Evolutionary conservation across 495 filamentous ascomycete species (phyloP).

Genomic region (Penicillium odoratum): DNA sequence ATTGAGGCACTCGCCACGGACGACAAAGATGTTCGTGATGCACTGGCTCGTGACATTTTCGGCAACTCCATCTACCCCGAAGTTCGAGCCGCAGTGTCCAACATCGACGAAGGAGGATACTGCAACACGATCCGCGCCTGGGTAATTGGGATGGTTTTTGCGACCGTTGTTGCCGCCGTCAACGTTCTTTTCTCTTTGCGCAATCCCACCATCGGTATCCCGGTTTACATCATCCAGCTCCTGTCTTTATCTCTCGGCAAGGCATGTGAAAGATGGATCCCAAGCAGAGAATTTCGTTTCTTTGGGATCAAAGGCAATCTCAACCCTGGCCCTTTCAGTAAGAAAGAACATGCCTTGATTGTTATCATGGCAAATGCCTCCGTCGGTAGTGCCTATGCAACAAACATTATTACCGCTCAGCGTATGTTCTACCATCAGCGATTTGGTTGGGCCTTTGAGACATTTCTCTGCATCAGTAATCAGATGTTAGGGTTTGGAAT

Average conservation of each 20-base stretch:
- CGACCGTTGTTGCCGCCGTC: constrained; percentile 64
- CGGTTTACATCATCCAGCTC: constrained; percentile 67
- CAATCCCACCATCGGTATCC: constrained; percentile 63
- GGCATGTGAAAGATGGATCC: constrained; percentile 54
- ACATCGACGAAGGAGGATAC: constrained; percentile 65
- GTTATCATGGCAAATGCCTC: constrained; percentile 65
- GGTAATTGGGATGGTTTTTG: constrained; percentile 66
- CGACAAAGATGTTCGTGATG: constrained; percentile 53
- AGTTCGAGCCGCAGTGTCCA: constrained; percentile 43
- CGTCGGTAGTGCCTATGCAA: constrained; percentile 61
- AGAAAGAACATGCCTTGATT: constrained; percentile 73
- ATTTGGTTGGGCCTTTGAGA: constrained; percentile 66
- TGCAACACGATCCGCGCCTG: constrained; percentile 72
- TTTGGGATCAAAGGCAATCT: constrained; percentile 58
- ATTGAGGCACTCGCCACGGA: constrained; percentile 56
- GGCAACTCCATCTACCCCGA: constrained; percentile 73
- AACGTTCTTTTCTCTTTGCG: constrained; percentile 73
- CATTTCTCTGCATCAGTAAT: constrained; percentile 66
- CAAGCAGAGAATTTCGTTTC: constrained; percentile 49
- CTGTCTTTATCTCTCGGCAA: constrained; percentile 68
- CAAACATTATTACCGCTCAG: constrained; percentile 66
- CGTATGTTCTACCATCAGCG: constrained; percentile 65
- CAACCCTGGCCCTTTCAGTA: constrained; percentile 72
- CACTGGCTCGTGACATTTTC: constrained; percentile 57
- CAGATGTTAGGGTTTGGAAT: constrained; percentile 73